Evolutionary conservation across 208 protist species (phyloP).

Genomic region (Crithidia expoeki): DNA sequence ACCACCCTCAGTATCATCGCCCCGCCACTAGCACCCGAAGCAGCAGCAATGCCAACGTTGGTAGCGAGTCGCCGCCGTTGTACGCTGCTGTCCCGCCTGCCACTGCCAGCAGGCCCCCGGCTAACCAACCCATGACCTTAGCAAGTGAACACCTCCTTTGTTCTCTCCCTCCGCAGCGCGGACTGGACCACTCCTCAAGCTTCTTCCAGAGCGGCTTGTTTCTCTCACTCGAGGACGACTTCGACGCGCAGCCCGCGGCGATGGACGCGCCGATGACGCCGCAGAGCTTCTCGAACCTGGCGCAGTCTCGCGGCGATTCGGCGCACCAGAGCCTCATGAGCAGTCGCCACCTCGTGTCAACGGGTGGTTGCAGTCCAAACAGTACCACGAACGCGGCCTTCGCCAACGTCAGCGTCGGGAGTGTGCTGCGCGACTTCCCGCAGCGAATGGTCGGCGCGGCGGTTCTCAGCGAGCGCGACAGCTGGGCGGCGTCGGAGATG

Average conservation of each 20-base stretch:
- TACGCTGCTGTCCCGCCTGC: background rate
- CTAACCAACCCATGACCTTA: background rate
- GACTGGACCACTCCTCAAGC: background rate
- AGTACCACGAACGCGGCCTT: background rate
- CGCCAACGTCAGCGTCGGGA: background rate
- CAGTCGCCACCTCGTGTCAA: slow-evolving; percentile 1
- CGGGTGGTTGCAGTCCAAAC: background rate
- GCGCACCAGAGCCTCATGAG: slow-evolving; percentile 17
- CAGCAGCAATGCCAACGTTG: background rate
- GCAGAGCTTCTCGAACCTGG: slow-evolving; percentile 48
- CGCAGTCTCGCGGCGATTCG: slow-evolving; percentile 22
- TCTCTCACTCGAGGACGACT: slow-evolving; percentile 28
- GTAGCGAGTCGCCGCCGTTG: background rate
- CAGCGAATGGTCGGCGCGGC: background rate
- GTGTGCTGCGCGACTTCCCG: background rate
- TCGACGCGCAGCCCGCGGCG: slow-evolving; percentile 17
- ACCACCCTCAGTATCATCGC: background rate
- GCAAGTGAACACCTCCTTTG: background rate
- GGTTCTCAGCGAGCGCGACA: background rate
- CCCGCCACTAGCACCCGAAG: background rate
- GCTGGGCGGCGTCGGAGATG: background rate
- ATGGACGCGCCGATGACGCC: slow-evolving; percentile 59
- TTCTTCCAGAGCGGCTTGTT: slow-evolving; percentile 36
- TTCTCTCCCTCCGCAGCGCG: background rate
- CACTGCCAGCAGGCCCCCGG: background rate